Evolutionary conservation across 805 yeast species (phyloP), one percentile per base, ranked within the genome.

Genomic region (Teunomyces lycoperdinae): DNA sequence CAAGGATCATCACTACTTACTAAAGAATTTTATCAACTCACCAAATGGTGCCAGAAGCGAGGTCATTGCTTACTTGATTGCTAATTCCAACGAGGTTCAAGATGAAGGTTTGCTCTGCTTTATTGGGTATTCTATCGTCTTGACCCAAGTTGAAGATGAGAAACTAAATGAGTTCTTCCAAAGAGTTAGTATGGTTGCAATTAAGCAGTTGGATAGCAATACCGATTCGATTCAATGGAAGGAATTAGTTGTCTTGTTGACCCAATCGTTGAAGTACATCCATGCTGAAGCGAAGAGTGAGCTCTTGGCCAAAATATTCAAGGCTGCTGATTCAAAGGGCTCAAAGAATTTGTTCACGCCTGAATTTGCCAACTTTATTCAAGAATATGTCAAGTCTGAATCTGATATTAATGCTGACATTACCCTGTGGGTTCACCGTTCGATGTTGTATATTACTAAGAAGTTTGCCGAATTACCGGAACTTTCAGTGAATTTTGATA

Each of bases 381-480:
- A 57, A 52, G 26, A 62, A 63, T 31, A 59, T 62, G 34, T 56
- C 65, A 11, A 46, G 50, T 10, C 62, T 63, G 35, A 62, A 58
- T 51, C 58, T 4, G 44, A 53, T 4, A 26, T 58, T 0, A 36
- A 53, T 2, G 58, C 50, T 3, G 63, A 62, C 1, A 59, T 73
- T 17, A 60, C 53, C 14, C 55, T 62, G 1, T 86, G 92, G 92
- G 51, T 81, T 34, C 75, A 79, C 50, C 80, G 83, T 52, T 71
- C 83, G 5, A 68, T 78, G 50, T 60, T 87, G 5, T 84, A 78
- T 57, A 71, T 84, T 44, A 87, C 91, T 7, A 84, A 80, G 53
- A 71, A 76, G 50, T 72, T 85, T 50, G 83, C 91, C 1, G 87
- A 84, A 55, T 62, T 70, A 3, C 43, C 49, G 1, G 43, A 42